Evolutionary conservation across 192 early-diverging fungal species (phyloP).

Genomic region (Fimicolochytrium jonesii): DNA sequence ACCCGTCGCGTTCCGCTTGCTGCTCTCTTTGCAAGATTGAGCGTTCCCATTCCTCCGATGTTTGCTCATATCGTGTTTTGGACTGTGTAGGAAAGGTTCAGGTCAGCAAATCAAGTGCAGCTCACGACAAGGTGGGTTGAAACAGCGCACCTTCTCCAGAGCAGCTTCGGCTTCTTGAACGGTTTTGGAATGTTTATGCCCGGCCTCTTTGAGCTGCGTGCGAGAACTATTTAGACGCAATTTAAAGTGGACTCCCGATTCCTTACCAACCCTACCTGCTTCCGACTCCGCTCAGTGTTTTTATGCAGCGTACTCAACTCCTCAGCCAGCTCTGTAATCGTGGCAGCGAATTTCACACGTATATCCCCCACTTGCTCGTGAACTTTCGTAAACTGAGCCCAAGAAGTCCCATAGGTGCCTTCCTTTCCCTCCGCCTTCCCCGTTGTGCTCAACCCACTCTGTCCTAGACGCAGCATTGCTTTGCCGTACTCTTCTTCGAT

Average conservation of each 20-base stretch:
- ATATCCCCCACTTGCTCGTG: conserved; percentile 82
- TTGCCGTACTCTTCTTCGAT: conserved; percentile 91
- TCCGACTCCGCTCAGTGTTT: conserved; percentile 74
- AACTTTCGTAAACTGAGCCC: conserved; percentile 69
- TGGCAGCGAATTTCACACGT: conserved; percentile 68
- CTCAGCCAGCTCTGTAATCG: conserved; percentile 73
- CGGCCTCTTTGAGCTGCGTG: conserved; percentile 75
- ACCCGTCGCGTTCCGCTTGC: conserved; percentile 6
- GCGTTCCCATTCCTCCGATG: conserved; percentile 84
- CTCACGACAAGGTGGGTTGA: not conserved
- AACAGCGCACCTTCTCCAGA: conserved; percentile 82
- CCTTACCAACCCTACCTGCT: conserved; percentile 58
- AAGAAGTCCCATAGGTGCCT: conserved; percentile 71
- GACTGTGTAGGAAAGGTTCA: conserved; percentile 41
- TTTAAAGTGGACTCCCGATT: not conserved
- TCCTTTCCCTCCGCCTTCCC: conserved; percentile 46
- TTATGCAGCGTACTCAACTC: conserved; percentile 68
- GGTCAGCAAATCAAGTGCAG: not conserved
- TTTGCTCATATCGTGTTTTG: conserved; percentile 71
- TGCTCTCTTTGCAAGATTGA: conserved; percentile 37
- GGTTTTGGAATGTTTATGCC: conserved; percentile 65
- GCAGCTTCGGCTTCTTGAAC: conserved; percentile 71
- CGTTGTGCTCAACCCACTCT: not conserved
- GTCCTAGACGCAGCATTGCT: conserved; percentile 69
- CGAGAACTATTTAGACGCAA: not conserved